A percentile compares a stretch with the other conserved stretches of the same genome.
phyloP scores from a whole-genome alignment of 148 eudicot genomes.

The Pharnaceum exiguum region DNA sequence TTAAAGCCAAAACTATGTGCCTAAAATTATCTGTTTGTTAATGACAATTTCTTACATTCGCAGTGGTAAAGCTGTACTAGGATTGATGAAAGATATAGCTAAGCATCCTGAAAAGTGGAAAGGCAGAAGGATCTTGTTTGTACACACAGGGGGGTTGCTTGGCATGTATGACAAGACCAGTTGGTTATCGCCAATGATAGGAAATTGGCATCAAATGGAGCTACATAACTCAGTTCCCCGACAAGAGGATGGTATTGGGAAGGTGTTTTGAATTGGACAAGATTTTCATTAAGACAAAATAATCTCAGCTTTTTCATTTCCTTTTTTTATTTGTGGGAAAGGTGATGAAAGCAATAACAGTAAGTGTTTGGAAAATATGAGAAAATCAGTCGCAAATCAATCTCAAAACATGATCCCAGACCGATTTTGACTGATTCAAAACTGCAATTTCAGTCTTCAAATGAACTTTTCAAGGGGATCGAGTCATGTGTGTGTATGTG shows the following conservation, averaged over 20 bases:
- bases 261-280: slow-evolving; percentile 76
- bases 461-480: too few species aligned
- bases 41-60: not conserved
- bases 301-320: too few species aligned
- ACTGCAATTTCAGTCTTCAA: too few species aligned
- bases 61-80: slow-evolving; percentile 90
- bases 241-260: slow-evolving; percentile 66
- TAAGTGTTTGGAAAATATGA: too few species aligned
- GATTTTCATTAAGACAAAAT: too few species aligned
- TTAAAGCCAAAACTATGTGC: too few species aligned
- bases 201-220: slow-evolving; percentile 70
- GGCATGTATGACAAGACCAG: slow-evolving; percentile 80
- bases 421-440: too few species aligned
- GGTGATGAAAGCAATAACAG: too few species aligned
- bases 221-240: slow-evolving; percentile 66
- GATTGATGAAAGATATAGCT: slow-evolving; percentile 70
- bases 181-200: slow-evolving; percentile 49
- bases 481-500: too few species aligned
- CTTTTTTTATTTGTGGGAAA: too few species aligned
- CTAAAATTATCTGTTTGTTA: not conserved
- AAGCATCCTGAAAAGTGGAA: slow-evolving; percentile 76
- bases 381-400: too few species aligned
- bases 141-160: slow-evolving; percentile 93
- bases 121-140: slow-evolving; percentile 80
- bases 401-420: too few species aligned